Evolutionary conservation across 371 early-diverging fungal species (phyloP).

Genomic region (Mortierella sp.): DNA sequence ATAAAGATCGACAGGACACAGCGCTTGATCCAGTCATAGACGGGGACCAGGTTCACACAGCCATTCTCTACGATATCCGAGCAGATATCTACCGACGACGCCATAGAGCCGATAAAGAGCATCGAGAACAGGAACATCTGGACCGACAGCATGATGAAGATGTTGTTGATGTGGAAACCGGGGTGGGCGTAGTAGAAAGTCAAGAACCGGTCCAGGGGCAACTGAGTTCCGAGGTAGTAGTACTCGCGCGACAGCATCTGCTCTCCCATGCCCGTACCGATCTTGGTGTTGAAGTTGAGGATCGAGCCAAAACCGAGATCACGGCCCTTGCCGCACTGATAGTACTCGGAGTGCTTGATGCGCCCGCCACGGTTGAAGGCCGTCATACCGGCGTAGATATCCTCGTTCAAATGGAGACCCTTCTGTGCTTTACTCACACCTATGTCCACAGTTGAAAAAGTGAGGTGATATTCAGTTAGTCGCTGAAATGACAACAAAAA

Average conservation of each 20-base stretch:
- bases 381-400: conserved; percentile 95
- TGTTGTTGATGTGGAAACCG: conserved; percentile 94
- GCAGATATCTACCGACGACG: conserved; percentile 68
- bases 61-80: conserved; percentile 65
- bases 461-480: not conserved
- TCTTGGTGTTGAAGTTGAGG: conserved; percentile 91
- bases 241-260: conserved; percentile 93
- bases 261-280: conserved; percentile 95
- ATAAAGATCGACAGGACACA: conserved; percentile 84
- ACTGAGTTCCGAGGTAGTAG: conserved; percentile 88
- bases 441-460: conserved; percentile 5
- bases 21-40: conserved; percentile 88
- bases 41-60: conserved; percentile 82
- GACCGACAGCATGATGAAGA: conserved; percentile 89
- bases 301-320: conserved; percentile 94
- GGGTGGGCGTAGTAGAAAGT: conserved; percentile 93
- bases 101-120: conserved; percentile 82
- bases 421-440: conserved; percentile 92
- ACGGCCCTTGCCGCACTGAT: conserved; percentile 94
- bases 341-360: conserved; percentile 94
- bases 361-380: conserved; percentile 89
- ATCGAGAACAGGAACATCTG: conserved; percentile 88
- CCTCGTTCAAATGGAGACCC: conserved; percentile 93
- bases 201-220: conserved; percentile 88
- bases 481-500: not conserved